Percentiles rank a stretch among this genome's conserved stretches.
Conservation (phyloP, 2,329 filamentous ascomycete species). For the Scedosporium dehoogii region DNA sequence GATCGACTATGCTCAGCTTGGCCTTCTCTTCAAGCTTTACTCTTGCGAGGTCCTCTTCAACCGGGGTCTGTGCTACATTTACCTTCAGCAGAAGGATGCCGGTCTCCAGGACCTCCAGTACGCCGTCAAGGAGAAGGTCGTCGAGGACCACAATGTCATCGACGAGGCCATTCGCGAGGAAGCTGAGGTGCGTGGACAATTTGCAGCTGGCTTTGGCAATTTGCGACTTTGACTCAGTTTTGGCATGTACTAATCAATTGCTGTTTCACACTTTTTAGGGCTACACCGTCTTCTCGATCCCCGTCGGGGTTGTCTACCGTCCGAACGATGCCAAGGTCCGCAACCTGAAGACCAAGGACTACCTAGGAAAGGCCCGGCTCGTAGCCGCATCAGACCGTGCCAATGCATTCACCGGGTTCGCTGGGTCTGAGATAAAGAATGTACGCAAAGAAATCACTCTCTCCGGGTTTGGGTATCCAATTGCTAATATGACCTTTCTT, state of each 20-base stretch:
- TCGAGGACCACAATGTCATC: conserved; percentile 94
- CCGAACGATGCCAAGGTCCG: conserved; percentile 97
- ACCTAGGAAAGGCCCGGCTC: conserved; percentile 88
- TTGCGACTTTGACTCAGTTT: neutral
- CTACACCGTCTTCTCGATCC: conserved; percentile 97
- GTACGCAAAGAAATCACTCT: conserved; percentile 26
- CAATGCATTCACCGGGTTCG: conserved; percentile 75
- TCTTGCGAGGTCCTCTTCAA: conserved; percentile 98
- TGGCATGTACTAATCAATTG: neutral
- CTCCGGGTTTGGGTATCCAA: conserved; percentile 5
- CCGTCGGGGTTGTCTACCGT: conserved; percentile 87
- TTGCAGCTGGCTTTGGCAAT: neutral
- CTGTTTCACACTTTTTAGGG: conserved; percentile 43
- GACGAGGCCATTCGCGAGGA: conserved; percentile 92
- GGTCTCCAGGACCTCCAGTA: conserved; percentile 86
- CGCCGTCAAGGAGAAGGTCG: conserved; percentile 91
- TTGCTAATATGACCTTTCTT: conserved; percentile 12
- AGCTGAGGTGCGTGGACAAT: conserved; percentile 58
- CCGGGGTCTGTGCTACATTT: conserved; percentile 92
- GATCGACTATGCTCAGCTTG: conserved; percentile 95
- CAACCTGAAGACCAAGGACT: conserved; percentile 96
- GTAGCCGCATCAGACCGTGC: conserved; percentile 76
- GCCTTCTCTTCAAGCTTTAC: conserved; percentile 90
- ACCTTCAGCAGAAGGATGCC: conserved; percentile 80
- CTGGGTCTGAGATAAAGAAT: conserved; percentile 70